Evolutionary conservation across 371 early-diverging fungal species (phyloP).

Genomic region (Lichtheimia ornata): DNA sequence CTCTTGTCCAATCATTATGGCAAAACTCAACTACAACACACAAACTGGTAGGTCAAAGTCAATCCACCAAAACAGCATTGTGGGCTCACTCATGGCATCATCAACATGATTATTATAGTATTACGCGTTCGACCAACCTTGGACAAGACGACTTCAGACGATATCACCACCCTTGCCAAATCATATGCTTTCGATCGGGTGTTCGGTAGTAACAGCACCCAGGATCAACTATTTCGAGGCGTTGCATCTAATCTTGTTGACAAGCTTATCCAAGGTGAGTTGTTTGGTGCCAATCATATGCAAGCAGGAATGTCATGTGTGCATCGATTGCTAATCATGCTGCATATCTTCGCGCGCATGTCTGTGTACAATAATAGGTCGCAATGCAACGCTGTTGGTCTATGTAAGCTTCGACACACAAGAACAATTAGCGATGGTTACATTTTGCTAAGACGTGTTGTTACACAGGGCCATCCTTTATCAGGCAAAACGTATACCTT

Average conservation of each 20-base stretch:
- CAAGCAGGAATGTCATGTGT: not conserved
- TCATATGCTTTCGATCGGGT: constrained; percentile 78
- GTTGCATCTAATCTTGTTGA: constrained; percentile 66
- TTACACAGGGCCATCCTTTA: constrained; percentile 76
- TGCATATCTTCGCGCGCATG: not conserved
- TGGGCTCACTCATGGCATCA: no score
- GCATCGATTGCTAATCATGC: not conserved
- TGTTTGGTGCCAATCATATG: not conserved
- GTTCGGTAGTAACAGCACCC: constrained; percentile 67
- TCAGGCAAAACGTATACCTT: constrained; percentile 99
- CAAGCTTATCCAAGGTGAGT: constrained; percentile 76
- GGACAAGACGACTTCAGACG: constrained; percentile 6
- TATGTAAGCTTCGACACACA: constrained; percentile 11
- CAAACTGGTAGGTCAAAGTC: no score
- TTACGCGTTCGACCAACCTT: constrained; percentile 14
- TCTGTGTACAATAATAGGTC: constrained; percentile 4
- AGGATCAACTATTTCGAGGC: constrained; percentile 66
- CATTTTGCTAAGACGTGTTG: not conserved
- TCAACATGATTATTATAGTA: not conserved
- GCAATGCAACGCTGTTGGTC: constrained; percentile 11
- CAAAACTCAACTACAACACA: no score
- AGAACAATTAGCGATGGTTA: not conserved
- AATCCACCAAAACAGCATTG: no score
- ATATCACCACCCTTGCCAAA: constrained; percentile 16
- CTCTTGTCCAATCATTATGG: constrained; percentile 2